These are phyloP conservation scores for Neopestalotiopsis clavispora DNA, from an alignment of 2,329 filamentous ascomycete species.

Conservation along the genomic window DNA sequence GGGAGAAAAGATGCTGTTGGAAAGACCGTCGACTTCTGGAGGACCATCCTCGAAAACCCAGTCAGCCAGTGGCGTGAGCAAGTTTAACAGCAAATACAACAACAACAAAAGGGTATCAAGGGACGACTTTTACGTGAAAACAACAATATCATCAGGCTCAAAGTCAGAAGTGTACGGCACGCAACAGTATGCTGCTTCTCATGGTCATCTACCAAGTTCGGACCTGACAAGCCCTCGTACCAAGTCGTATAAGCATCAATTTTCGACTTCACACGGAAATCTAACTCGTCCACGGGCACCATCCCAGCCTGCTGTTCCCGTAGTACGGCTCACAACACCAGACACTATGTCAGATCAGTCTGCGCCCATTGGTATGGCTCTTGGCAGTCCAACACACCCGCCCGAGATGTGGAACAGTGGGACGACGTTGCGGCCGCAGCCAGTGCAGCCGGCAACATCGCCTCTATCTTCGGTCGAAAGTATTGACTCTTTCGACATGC, in stretches of 20 bases:
- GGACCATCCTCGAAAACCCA: slow-evolving; percentile 37
- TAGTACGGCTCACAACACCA: slow-evolving; percentile 45
- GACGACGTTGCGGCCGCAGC: slow-evolving; percentile 23
- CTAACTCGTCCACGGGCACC: slow-evolving; percentile 16
- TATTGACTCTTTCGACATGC: slow-evolving; percentile 27
- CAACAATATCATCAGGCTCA: slow-evolving; percentile 30
- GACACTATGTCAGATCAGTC: slow-evolving; percentile 48
- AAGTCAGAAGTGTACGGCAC: slow-evolving; percentile 37
- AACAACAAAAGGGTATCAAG: slow-evolving; percentile 51
- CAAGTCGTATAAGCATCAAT: slow-evolving; percentile 26
- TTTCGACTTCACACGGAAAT: neutral
- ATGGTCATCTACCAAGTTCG: slow-evolving; percentile 44
- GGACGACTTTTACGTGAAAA: slow-evolving; percentile 45
- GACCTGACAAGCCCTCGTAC: slow-evolving; percentile 46
- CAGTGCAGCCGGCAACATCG: slow-evolving; percentile 23
- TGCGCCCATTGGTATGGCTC: slow-evolving; percentile 70
- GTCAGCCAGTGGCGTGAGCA: slow-evolving; percentile 30
- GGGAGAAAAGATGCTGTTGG: slow-evolving; percentile 34
- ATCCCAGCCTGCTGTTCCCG: slow-evolving; percentile 32
- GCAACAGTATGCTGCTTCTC: slow-evolving; percentile 44
- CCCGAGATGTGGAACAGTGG: slow-evolving; percentile 32
- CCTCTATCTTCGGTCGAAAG: slow-evolving; percentile 28
- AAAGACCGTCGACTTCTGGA: slow-evolving; percentile 48
- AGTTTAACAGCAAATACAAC: slow-evolving; percentile 34
- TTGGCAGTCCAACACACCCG: slow-evolving; percentile 69